A percentile compares a stretch with the other conserved stretches of the same genome.
Conservation (phyloP, 2,329 filamentous ascomycete genomes). For the Cladosporium phlei region DNA sequence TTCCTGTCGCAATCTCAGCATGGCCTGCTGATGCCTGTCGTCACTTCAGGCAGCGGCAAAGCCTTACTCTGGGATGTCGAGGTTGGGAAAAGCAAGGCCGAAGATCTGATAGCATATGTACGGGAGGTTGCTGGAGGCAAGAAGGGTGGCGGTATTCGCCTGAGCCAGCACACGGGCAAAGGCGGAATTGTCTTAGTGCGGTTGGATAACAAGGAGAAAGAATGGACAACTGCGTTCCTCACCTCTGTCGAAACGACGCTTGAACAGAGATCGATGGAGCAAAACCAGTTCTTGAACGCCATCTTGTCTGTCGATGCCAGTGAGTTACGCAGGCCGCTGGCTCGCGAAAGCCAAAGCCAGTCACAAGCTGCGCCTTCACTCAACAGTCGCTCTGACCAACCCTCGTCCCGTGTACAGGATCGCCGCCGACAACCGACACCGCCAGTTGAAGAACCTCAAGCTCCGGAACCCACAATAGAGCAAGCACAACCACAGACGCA, state of each 20-base stretch:
- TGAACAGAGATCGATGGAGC: constrained; percentile 77
- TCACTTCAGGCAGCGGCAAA: constrained; percentile 79
- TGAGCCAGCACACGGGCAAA: constrained; percentile 26
- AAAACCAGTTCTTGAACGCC: constrained; percentile 86
- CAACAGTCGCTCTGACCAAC: not conserved
- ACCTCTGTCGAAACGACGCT: constrained; percentile 60
- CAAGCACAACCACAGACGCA: not conserved
- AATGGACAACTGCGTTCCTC: constrained; percentile 18
- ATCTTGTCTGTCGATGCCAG: constrained; percentile 77
- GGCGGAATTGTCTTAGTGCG: constrained; percentile 72
- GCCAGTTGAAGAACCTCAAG: not conserved
- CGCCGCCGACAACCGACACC: not conserved
- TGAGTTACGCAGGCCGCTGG: constrained; percentile 63
- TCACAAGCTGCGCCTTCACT: constrained; percentile 5
- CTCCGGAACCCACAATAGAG: not conserved
- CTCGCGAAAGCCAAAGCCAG: constrained; percentile 37
- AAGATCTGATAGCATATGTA: constrained; percentile 75
- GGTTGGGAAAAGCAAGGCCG: constrained; percentile 53
- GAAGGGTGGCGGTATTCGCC: constrained; percentile 37
- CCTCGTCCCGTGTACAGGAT: not conserved
- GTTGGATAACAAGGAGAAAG: constrained; percentile 54
- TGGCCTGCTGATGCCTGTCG: constrained; percentile 66
- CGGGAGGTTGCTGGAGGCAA: constrained; percentile 71
- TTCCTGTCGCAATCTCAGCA: constrained; percentile 76
- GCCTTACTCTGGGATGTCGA: constrained; percentile 62